Percentiles rank a stretch among this genome's conserved stretches.
Evolutionary conservation across 768 basidiomycete genomes (phyloP).

Genomic region (Boletus sensibilis): DNA sequence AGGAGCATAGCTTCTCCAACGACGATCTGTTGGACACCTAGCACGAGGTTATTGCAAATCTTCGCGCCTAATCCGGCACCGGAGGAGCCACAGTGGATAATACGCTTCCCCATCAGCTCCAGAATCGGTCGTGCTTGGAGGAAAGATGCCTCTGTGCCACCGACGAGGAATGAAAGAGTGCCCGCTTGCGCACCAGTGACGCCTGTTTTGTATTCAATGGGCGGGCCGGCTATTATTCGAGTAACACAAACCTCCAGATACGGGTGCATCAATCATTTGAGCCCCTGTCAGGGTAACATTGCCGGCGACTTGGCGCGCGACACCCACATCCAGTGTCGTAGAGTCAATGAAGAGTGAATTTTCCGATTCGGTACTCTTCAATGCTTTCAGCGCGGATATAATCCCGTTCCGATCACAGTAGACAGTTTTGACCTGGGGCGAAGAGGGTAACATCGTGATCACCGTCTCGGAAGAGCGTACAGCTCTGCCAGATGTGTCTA

Average conservation of each 20-base stretch:
- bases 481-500: slow-evolving; percentile 45
- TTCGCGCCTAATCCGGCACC: slow-evolving; percentile 85
- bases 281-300: slow-evolving; percentile 56
- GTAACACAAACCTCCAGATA: slow-evolving; percentile 74
- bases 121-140: slow-evolving; percentile 57
- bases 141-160: slow-evolving; percentile 65
- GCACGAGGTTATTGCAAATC: slow-evolving; percentile 83
- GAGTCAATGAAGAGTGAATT: slow-evolving; percentile 80
- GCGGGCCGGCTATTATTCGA: background rate
- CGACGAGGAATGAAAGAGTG: slow-evolving; percentile 89
- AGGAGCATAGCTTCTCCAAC: slow-evolving; percentile 90
- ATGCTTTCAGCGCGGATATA: slow-evolving; percentile 54
- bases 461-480: slow-evolving; percentile 62
- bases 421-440: slow-evolving; percentile 80
- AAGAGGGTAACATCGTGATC: slow-evolving; percentile 91
- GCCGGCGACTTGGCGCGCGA: slow-evolving; percentile 63
- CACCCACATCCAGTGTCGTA: slow-evolving; percentile 82
- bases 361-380: slow-evolving; percentile 39
- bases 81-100: slow-evolving; percentile 80
- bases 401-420: slow-evolving; percentile 65
- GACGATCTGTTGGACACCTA: slow-evolving; percentile 80
- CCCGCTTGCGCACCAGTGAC: slow-evolving; percentile 86
- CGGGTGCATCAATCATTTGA: slow-evolving; percentile 88
- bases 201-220: slow-evolving; percentile 41
- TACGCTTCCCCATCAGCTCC: slow-evolving; percentile 72